Conservation (phyloP, 176 grass and related monocot genomes). For the Aegilops tauschii region DNA sequence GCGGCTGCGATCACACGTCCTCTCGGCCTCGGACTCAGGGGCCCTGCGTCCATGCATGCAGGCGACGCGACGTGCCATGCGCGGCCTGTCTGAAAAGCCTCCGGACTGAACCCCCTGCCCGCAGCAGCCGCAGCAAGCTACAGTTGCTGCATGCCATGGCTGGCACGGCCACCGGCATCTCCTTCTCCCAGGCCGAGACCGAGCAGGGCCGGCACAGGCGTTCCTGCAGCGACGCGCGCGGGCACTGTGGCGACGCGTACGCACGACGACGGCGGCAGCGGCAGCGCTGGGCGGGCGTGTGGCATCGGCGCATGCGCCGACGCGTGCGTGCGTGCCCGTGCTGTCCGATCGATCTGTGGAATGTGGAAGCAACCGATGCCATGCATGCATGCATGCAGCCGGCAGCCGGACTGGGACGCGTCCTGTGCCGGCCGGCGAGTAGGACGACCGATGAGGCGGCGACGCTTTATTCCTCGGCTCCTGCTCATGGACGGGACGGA, state of each 20-base stretch:
- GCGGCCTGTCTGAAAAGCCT: no score
- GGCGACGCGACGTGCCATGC: no score
- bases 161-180: background rate
- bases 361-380: background rate
- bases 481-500: slow-evolving; percentile 1
- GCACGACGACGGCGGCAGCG: no score
- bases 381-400: background rate
- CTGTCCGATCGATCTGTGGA: background rate
- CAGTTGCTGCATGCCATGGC: no score
- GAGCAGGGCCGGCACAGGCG: background rate
- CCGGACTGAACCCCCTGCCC: no score
- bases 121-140: no score
- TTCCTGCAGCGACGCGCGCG: background rate
- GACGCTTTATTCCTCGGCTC: background rate
- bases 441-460: background rate
- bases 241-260: background rate
- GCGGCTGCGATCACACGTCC: slow-evolving; percentile 17
- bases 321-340: background rate
- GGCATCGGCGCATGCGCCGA: background rate
- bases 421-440: background rate
- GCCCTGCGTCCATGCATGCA: no score
- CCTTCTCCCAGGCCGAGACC: background rate
- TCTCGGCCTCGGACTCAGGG: background rate
- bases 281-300: no score
- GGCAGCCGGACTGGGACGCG: background rate